Evolutionary conservation across 2,329 filamentous ascomycete genomes (phyloP).

Genomic region (Verticillium zaregamsianum): DNA sequence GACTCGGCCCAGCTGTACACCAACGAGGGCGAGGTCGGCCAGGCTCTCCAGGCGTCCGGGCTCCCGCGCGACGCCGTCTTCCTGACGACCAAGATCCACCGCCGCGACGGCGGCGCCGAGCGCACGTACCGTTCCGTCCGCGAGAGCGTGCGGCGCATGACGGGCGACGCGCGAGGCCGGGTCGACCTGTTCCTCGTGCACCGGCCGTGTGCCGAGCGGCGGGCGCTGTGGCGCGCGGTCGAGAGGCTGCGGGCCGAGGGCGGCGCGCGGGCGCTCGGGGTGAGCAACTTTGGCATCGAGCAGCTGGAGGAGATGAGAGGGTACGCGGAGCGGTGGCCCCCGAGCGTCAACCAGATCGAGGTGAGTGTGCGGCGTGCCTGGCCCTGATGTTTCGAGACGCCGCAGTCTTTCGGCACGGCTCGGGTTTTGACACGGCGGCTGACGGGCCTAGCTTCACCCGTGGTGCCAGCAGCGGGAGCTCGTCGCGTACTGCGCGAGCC

Average conservation of each 20-base stretch:
- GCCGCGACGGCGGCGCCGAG: slow-evolving; percentile 47
- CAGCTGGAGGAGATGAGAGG: slow-evolving; percentile 66
- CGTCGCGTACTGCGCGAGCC: slow-evolving; percentile 62
- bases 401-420: too few species aligned
- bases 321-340: slow-evolving; percentile 64
- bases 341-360: slow-evolving; percentile 72
- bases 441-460: slow-evolving; percentile 48
- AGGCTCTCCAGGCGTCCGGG: slow-evolving; percentile 53
- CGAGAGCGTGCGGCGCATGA: slow-evolving; percentile 57
- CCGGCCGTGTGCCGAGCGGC: slow-evolving; percentile 52
- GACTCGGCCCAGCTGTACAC: slow-evolving; percentile 61
- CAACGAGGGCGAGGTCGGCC: slow-evolving; percentile 65
- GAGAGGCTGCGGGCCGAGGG: slow-evolving; percentile 58
- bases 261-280: slow-evolving; percentile 61
- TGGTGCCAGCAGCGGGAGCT: slow-evolving; percentile 55
- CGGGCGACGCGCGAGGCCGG: slow-evolving; percentile 53
- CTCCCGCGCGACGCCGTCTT: slow-evolving; percentile 58
- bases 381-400: too few species aligned
- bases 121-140: slow-evolving; percentile 54
- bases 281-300: slow-evolving; percentile 66
- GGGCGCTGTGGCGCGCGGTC: slow-evolving; percentile 62
- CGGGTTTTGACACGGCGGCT: too few species aligned
- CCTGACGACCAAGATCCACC: slow-evolving; percentile 67
- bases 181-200: slow-evolving; percentile 71
- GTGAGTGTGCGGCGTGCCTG: background rate